Evolutionary conservation across 176 grass and related monocot genomes (phyloP).

Genomic region (Bonia amplexicaulis): DNA sequence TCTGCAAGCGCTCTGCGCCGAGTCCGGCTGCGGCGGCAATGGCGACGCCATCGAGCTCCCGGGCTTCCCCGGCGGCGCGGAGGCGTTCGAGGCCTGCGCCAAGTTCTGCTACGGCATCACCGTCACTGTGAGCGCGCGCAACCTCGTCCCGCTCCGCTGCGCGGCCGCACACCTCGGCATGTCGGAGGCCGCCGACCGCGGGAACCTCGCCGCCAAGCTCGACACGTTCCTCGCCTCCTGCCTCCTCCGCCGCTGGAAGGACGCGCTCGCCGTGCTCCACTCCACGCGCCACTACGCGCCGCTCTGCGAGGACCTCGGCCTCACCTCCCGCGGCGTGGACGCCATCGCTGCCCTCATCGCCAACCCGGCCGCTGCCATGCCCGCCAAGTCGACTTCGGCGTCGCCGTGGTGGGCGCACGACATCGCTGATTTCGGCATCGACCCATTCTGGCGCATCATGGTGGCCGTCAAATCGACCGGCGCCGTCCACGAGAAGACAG

Average conservation of each 20-base stretch:
- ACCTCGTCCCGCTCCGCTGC: conserved; percentile 71
- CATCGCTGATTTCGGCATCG: conserved; percentile 63
- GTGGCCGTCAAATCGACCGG: conserved; percentile 80
- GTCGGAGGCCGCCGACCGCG: conserved; percentile 70
- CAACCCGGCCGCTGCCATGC: conserved; percentile 17
- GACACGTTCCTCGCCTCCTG: conserved; percentile 82
- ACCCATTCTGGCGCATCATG: conserved; percentile 95
- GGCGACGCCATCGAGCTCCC: conserved; percentile 46
- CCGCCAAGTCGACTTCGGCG: conserved; percentile 19
- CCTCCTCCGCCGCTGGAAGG: conserved; percentile 93
- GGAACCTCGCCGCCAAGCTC: conserved; percentile 80
- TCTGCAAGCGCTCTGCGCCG: conserved; percentile 71
- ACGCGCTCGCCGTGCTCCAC: conserved; percentile 64
- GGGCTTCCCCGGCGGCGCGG: conserved; percentile 59
- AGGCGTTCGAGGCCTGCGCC: conserved; percentile 85
- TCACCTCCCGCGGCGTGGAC: conserved; percentile 72
- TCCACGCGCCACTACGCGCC: conserved; percentile 49
- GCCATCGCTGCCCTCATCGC: conserved; percentile 56
- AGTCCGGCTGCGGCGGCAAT: conserved; percentile 12
- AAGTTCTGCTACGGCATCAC: conserved; percentile 97
- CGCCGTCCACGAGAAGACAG: conserved; percentile 48
- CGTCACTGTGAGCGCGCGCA: conserved; percentile 77
- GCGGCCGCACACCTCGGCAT: conserved; percentile 83
- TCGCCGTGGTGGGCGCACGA: conserved; percentile 79
- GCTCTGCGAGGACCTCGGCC: conserved; percentile 68